Evolutionary conservation across 73 alveolate genomes (phyloP).

Genomic region (Paramecium sonneborni): DNA sequence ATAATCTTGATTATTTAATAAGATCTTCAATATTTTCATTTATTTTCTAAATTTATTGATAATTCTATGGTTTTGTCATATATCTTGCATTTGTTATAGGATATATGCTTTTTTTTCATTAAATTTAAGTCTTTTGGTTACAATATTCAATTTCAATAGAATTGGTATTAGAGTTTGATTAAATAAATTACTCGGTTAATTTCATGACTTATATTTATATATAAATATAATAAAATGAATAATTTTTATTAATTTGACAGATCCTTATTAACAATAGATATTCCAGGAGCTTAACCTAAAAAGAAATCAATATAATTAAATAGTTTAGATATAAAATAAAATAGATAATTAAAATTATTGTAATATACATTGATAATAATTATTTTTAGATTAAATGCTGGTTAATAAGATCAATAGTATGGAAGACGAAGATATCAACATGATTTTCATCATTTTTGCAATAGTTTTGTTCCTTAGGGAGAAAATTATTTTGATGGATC

Average conservation of each 20-base stretch:
- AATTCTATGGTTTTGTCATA: no score
- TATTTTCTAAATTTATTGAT: no score
- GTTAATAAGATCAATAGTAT: background rate
- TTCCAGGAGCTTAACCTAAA: background rate
- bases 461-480: background rate
- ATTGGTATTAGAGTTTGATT: no score
- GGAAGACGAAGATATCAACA: slow-evolving; percentile 44
- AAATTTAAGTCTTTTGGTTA: no score
- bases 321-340: background rate
- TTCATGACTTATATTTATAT: no score
- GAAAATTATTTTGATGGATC: background rate
- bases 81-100: no score
- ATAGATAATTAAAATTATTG: background rate
- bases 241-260: background rate
- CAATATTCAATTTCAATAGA: no score
- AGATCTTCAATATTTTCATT: no score
- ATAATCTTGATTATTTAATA: no score
- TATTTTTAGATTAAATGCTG: background rate
- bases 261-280: background rate
- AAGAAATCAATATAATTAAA: background rate
- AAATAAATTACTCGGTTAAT: no score
- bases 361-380: background rate
- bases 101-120: no score
- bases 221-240: no score
- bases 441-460: slow-evolving; percentile 36